Evolutionary conservation across 352 stramenopile species (phyloP).

Genomic region (Phytophthora citricola): DNA sequence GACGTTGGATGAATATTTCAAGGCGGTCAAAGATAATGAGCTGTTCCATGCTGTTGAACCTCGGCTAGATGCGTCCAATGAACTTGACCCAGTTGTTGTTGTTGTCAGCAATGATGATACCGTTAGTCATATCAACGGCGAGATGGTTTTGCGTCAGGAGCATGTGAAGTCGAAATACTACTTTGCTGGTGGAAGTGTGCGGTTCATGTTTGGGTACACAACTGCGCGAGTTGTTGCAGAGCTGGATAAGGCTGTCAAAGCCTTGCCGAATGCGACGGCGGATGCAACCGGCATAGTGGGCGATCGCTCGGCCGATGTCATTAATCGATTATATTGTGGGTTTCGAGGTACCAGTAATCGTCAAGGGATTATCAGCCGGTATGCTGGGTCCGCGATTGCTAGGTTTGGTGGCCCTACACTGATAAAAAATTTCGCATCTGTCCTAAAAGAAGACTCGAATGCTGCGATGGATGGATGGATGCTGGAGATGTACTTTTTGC

Average conservation of each 20-base stretch:
- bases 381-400: not conserved
- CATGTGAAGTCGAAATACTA: not conserved
- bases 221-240: not conserved
- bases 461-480: not conserved
- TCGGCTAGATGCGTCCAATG: not conserved
- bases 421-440: not conserved
- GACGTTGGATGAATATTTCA: not conserved
- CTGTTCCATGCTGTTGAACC: not conserved
- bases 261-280: not conserved
- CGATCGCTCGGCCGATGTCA: not conserved
- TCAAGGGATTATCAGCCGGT: too few species aligned
- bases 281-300: too few species aligned
- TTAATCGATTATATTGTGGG: not conserved
- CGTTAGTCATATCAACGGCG: too few species aligned
- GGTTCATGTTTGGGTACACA: not conserved
- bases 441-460: not conserved
- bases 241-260: not conserved
- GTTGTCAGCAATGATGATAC: too few species aligned
- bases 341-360: not conserved
- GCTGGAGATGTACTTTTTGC: not conserved
- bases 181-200: not conserved
- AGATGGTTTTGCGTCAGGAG: not conserved
- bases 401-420: not conserved
- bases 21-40: not conserved
- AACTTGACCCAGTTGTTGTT: not conserved